Conservation (phyloP, 371 early-diverging fungal genomes). For the Synchytrium microbalum region DNA sequence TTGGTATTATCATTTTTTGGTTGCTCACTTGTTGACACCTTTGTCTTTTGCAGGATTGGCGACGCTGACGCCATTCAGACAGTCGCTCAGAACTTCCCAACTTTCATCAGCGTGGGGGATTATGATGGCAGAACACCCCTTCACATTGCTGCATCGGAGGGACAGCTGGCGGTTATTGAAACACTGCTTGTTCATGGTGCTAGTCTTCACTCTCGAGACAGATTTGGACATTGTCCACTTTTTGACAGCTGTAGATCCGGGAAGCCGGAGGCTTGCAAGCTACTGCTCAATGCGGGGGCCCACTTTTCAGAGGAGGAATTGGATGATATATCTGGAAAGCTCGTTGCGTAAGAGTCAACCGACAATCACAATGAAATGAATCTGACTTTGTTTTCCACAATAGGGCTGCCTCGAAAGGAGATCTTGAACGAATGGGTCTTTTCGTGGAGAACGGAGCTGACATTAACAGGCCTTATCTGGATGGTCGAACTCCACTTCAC, state of each 20-base stretch:
- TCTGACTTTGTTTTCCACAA: constrained; percentile 6
- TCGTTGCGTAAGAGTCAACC: constrained; percentile 17
- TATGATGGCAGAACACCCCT: constrained; percentile 68
- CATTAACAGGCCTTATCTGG: constrained; percentile 39
- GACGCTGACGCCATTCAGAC: constrained; percentile 69
- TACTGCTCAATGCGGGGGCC: constrained; percentile 78
- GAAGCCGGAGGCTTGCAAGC: constrained; percentile 48
- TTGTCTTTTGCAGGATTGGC: too few species aligned
- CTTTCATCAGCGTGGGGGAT: constrained; percentile 68
- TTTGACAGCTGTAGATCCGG: constrained; percentile 68
- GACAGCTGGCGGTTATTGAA: constrained; percentile 59
- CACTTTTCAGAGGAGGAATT: constrained; percentile 77
- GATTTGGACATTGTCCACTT: constrained; percentile 80
- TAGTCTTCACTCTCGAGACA: constrained; percentile 86
- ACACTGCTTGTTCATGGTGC: constrained; percentile 72
- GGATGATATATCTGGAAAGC: constrained; percentile 39
- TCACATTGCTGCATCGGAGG: constrained; percentile 80
- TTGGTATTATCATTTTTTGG: too few species aligned
- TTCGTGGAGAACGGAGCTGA: constrained; percentile 52
- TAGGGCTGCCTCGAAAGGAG: constrained; percentile 46
- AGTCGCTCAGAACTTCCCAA: constrained; percentile 50
- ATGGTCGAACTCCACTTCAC: constrained; percentile 55
- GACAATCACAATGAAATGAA: background rate
- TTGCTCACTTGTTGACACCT: too few species aligned
- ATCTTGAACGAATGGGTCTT: constrained; percentile 42